Base-by-base conservation (phyloP, 129 eudicot species). In the Solidago caesia region DNA sequence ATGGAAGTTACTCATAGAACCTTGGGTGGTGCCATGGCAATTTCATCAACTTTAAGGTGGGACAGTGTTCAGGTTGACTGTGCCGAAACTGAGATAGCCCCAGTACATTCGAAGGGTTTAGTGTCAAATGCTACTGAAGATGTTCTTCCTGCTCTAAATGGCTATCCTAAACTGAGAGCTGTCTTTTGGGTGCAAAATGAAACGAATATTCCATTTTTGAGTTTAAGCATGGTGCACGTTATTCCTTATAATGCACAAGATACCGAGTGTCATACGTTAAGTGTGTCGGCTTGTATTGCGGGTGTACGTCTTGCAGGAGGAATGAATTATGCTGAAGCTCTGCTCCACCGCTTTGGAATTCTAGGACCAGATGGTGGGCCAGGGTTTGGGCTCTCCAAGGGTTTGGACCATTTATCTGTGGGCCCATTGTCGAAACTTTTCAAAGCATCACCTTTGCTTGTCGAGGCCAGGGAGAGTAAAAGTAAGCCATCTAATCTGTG, bases 301-400 rank as follows among this genome's bases (percentile, higher is more conserved):
- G 98, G 98, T 8, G 80, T 94, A 74, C 96, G 96, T 48, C 92
- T 94, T 71, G 98, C 93, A 57, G 98, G 98, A 58, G 98, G 98
- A 78, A 88, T 94, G 97, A 88, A 66, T 80, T 94, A 90, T 67
- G 80, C 93, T 48, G 98, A 94, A 80, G 89, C 92, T 43, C 67
- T 94, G 78, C 86, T 94, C 68, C 98, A 94, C 75, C 86, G 87
- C 44, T 94, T 94, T 82, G 98, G 97, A 65, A 88, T 94, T 71
- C 82, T 94, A 68, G 93, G 96, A 57, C 91, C 91, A 58, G 89
- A 94, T 72, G 97, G 97, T 80, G 97, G 96, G 21, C 98, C 98
- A 33, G 96, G 97, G 75, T 88, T 75, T 60, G 98, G 97, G 70
- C 98, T 94, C 33, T 85, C 92, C 52, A 90, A 83, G 85, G 98